Evolutionary conservation across 257 asterid genomes (phyloP).

Genomic region (Cynanchum wilfordii): DNA sequence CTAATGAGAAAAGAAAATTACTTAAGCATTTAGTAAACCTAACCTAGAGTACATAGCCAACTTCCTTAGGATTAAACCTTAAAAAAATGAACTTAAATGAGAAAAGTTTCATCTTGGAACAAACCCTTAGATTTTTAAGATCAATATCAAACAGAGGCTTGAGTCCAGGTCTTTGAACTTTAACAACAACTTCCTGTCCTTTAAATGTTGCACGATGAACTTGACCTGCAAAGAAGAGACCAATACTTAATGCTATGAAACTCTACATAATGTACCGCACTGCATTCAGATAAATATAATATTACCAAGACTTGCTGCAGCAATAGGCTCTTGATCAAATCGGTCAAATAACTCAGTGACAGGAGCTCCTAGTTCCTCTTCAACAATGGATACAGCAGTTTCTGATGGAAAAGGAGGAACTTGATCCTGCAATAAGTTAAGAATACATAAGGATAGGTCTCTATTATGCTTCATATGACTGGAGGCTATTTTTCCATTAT

Average conservation of each 20-base stretch:
- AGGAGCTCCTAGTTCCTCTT: constrained; percentile 72
- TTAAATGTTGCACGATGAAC: constrained; percentile 81
- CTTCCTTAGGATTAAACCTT: background rate
- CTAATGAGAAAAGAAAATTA: background rate
- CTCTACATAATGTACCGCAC: background rate
- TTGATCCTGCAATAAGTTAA: constrained; percentile 53
- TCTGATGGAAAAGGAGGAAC: constrained; percentile 94
- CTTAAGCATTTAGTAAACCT: background rate
- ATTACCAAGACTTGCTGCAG: constrained; percentile 96
- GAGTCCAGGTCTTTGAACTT: constrained; percentile 95
- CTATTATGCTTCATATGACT: background rate
- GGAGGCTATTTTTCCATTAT: background rate
- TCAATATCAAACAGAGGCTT: constrained; percentile 86
- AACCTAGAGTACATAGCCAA: background rate
- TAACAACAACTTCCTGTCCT: constrained; percentile 72
- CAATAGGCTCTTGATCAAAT: constrained; percentile 84
- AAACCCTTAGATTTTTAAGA: constrained; percentile 85
- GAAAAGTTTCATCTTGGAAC: constrained; percentile 22
- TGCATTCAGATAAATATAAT: constrained; percentile 3
- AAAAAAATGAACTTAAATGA: background rate
- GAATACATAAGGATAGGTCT: background rate
- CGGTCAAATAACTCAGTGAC: constrained; percentile 55
- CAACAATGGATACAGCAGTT: constrained; percentile 72
- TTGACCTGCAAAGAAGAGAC: constrained; percentile 56
- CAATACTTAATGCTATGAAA: background rate